These are phyloP conservation scores for Diospyros kaki DNA, from an alignment of 148 eudicot genomes.

Conservation along the genomic window DNA sequence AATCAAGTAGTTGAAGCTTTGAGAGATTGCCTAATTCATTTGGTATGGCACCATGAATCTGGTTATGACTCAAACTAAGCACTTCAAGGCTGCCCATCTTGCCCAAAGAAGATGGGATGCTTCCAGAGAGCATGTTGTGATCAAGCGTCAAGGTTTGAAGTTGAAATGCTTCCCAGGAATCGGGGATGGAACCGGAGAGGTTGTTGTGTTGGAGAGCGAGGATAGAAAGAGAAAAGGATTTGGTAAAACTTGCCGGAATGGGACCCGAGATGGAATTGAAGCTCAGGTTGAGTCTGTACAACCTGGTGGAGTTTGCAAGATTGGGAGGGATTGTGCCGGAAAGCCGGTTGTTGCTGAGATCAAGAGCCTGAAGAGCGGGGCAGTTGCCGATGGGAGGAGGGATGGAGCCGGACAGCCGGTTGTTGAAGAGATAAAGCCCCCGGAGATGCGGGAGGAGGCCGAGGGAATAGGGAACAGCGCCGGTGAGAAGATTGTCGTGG, in stretches of 20 bases:
- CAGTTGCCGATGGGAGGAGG: slow-evolving; percentile 57
- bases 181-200: slow-evolving; percentile 55
- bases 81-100: slow-evolving; percentile 41
- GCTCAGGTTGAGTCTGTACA: slow-evolving; percentile 72
- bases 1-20: slow-evolving; percentile 35
- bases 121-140: slow-evolving; percentile 52
- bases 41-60: slow-evolving; percentile 43
- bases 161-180: slow-evolving; percentile 40
- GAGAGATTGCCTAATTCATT: slow-evolving; percentile 26
- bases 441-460: slow-evolving; percentile 63
- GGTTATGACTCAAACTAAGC: slow-evolving; percentile 52
- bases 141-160: slow-evolving; percentile 48
- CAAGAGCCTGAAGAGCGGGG: slow-evolving; percentile 46
- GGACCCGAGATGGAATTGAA: slow-evolving; percentile 59
- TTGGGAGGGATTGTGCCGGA: slow-evolving; percentile 47
- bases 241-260: slow-evolving; percentile 44
- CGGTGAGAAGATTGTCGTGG: slow-evolving; percentile 66
- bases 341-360: slow-evolving; percentile 66
- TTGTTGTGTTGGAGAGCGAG: slow-evolving; percentile 69
- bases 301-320: slow-evolving; percentile 50
- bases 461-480: slow-evolving; percentile 63
- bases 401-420: slow-evolving; percentile 60
- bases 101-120: slow-evolving; percentile 46
- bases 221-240: slow-evolving; percentile 39
- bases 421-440: slow-evolving; percentile 70